Percentiles rank a stretch among this genome's conserved stretches.
These are phyloP conservation scores for Thamnidium elegans DNA, from an alignment of 192 early-diverging fungal species.

Conservation along the genomic window DNA sequence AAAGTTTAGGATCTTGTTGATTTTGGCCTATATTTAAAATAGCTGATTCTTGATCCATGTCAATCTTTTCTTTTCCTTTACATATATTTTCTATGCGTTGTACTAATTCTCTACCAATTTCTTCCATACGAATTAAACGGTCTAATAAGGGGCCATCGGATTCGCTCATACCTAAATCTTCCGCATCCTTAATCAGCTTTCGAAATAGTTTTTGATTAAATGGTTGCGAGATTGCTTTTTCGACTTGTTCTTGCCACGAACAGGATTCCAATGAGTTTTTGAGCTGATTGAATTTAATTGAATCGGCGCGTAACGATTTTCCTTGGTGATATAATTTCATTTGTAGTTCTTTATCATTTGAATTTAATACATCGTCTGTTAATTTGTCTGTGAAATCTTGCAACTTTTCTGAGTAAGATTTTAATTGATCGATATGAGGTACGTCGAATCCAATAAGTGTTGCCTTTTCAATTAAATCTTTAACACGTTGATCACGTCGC, in stretches of 20 bases:
- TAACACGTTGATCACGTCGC: background rate
- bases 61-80: conserved; percentile 13
- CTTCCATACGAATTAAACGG: background rate
- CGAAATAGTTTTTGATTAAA: background rate
- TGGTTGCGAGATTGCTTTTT: background rate
- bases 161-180: background rate
- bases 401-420: conserved; percentile 27
- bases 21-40: background rate
- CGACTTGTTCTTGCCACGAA: background rate
- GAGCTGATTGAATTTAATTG: background rate
- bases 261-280: background rate
- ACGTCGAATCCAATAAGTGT: background rate
- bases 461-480: conserved; percentile 2
- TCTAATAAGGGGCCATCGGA: background rate
- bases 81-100: conserved; percentile 4
- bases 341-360: background rate
- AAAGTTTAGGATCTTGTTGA: background rate
- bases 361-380: background rate
- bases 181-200: background rate
- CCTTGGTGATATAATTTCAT: background rate
- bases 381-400: conserved; percentile 29
- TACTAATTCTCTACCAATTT: background rate
- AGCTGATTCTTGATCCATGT: background rate
- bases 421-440: background rate
- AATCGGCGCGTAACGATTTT: background rate